Conservation (phyloP, 495 filamentous ascomycete species). For the Barbatosphaeria neglecta region DNA sequence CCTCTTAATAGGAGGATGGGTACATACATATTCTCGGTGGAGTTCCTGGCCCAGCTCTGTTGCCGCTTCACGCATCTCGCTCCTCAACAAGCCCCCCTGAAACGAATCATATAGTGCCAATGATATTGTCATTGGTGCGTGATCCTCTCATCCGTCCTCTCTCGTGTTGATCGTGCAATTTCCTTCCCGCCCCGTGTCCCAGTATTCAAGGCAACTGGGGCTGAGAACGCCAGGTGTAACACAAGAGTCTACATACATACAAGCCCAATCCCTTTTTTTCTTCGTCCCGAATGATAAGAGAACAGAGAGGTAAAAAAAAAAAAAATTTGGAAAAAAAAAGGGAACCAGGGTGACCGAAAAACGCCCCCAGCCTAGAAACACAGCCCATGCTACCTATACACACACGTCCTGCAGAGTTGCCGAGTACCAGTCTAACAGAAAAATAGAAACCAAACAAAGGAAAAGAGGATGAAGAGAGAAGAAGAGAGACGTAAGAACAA, state of each 20-base stretch:
- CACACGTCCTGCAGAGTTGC: not conserved
- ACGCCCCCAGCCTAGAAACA: not conserved
- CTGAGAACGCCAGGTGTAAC: not conserved
- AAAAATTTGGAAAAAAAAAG: conserved; percentile 14
- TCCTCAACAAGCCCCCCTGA: no score
- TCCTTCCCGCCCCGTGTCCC: not conserved
- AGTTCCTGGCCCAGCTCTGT: no score
- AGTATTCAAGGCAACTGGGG: not conserved
- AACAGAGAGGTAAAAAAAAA: conserved; percentile 5
- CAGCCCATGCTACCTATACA: conserved; percentile 4
- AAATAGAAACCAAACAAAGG: not conserved
- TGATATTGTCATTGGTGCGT: no score
- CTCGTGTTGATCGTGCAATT: not conserved
- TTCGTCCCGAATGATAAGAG: conserved; percentile 2
- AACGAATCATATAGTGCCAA: no score
- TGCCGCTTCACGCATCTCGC: no score
- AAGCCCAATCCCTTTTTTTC: not conserved
- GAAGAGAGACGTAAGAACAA: not conserved
- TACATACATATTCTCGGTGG: no score
- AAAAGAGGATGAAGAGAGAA: conserved; percentile 1
- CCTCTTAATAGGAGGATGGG: no score
- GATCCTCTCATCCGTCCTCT: no score
- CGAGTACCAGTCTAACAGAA: conserved; percentile 4
- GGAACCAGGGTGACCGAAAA: not conserved
- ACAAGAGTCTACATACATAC: not conserved